Conservation (phyloP, 768 basidiomycete genomes). For the Pleurotus djamor region DNA sequence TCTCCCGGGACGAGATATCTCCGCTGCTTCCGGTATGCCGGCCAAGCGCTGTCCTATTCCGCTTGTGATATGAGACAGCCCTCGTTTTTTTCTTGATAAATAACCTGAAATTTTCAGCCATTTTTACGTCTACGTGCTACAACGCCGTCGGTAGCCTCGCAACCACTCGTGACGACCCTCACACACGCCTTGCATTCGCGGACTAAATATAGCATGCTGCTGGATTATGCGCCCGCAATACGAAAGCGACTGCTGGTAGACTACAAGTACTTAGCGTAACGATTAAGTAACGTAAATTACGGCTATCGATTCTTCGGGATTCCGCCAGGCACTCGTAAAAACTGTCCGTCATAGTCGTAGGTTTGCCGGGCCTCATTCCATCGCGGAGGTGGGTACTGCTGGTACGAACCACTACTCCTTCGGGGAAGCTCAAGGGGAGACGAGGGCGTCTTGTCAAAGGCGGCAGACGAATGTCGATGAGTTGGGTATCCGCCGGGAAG, state of each 20-base stretch:
- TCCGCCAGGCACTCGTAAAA: background rate
- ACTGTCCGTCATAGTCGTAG: slow-evolving; percentile 1
- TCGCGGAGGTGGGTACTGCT: background rate
- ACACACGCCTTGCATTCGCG: too few relatives aligned
- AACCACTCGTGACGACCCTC: too few relatives aligned
- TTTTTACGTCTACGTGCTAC: too few relatives aligned
- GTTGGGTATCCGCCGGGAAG: background rate
- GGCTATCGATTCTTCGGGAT: slow-evolving; percentile 10
- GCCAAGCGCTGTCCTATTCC: slow-evolving; percentile 3
- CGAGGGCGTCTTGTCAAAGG: too few relatives aligned
- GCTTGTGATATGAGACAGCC: background rate
- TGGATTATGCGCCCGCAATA: too few relatives aligned
- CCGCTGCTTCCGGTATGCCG: slow-evolving; percentile 29
- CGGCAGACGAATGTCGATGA: too few relatives aligned
- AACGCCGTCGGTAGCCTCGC: too few relatives aligned
- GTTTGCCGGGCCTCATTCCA: background rate
- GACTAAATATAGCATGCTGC: too few relatives aligned
- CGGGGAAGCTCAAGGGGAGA: too few relatives aligned
- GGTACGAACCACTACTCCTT: background rate
- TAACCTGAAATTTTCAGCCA: too few relatives aligned
- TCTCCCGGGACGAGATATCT: slow-evolving; percentile 46
- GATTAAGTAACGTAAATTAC: background rate
- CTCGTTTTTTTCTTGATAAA: background rate
- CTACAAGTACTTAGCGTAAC: too few relatives aligned
- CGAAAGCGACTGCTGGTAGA: too few relatives aligned